A percentile compares a stretch with the other conserved stretches of the same genome.
phyloP scores from a whole-genome alignment of 2,329 filamentous ascomycete species.

The Colletotrichum cordylinicola region DNA sequence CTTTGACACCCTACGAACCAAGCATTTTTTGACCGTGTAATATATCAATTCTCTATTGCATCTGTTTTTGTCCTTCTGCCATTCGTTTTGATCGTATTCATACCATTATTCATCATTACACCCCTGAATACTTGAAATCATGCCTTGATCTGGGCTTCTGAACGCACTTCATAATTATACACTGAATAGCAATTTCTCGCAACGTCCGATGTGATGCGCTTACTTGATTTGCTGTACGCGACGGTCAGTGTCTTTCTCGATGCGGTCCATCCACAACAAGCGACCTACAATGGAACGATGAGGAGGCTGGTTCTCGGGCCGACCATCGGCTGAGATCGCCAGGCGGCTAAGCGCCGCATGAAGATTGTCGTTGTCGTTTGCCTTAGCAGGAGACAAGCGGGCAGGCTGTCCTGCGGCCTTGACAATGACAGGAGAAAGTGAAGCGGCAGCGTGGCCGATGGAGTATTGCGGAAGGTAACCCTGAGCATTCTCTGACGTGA shows the following conservation, averaged over 20 bases:
- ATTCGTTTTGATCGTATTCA: neutral
- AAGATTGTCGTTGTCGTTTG: conserved; percentile 27
- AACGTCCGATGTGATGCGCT: neutral
- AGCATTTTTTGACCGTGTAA: neutral
- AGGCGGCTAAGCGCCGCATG: conserved; percentile 17
- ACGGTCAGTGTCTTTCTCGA: neutral
- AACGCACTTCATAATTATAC: neutral
- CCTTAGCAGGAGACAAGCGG: conserved; percentile 32
- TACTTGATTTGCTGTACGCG: neutral
- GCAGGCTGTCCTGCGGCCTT: conserved; percentile 38
- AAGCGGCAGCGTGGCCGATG: conserved; percentile 55
- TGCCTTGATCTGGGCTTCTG: neutral
- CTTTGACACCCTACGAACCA: neutral
- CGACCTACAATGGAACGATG: neutral
- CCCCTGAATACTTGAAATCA: neutral
- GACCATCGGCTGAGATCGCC: conserved; percentile 35
- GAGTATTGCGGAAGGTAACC: conserved; percentile 60
- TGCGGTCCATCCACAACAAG: neutral
- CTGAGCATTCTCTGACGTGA: conserved; percentile 59
- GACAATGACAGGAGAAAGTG: conserved; percentile 49
- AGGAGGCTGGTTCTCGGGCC: conserved; percentile 52
- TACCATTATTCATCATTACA: neutral
- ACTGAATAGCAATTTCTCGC: neutral
- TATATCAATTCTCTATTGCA: neutral
- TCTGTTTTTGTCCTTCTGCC: neutral